These are phyloP conservation scores for Cardamine chenopodiifolia DNA, from an alignment of 345 rosid species.

Conservation along the genomic window DNA sequence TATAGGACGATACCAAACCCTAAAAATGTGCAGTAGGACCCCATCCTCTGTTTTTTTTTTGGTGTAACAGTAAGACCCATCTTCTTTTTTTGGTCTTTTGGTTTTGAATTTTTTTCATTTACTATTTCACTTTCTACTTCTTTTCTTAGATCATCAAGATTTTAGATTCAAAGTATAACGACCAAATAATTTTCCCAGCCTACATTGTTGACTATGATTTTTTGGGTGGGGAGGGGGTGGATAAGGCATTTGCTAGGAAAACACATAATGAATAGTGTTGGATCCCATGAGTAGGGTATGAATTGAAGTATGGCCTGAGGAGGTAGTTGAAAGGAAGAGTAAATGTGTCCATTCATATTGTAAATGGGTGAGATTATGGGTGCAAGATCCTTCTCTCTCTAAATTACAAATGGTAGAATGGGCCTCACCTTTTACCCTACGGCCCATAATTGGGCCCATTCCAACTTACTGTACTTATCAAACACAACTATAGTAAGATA, in stretches of 20 bases:
- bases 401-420: neutral
- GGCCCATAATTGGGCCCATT: constrained; percentile 14
- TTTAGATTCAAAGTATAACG: neutral
- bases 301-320: neutral
- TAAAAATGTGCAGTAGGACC: too few relatives aligned
- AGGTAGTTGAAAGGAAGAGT: constrained; percentile 21
- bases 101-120: too few relatives aligned
- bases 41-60: too few relatives aligned
- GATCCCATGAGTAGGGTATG: neutral
- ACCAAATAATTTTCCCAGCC: too few relatives aligned
- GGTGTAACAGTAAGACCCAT: too few relatives aligned
- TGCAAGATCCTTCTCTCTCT: neutral
- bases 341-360: neutral
- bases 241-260: neutral
- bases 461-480: neutral
- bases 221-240: neutral
- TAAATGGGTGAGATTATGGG: neutral
- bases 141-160: too few relatives aligned
- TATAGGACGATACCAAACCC: too few relatives aligned
- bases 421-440: neutral
- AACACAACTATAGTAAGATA: neutral
- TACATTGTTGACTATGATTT: neutral
- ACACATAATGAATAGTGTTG: neutral
- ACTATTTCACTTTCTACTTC: too few relatives aligned
- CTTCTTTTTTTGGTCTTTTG: too few relatives aligned